A percentile compares a stretch with the other conserved stretches of the same genome.
Conservation (phyloP, 345 rosid genomes). For the Jatropha curcas region DNA sequence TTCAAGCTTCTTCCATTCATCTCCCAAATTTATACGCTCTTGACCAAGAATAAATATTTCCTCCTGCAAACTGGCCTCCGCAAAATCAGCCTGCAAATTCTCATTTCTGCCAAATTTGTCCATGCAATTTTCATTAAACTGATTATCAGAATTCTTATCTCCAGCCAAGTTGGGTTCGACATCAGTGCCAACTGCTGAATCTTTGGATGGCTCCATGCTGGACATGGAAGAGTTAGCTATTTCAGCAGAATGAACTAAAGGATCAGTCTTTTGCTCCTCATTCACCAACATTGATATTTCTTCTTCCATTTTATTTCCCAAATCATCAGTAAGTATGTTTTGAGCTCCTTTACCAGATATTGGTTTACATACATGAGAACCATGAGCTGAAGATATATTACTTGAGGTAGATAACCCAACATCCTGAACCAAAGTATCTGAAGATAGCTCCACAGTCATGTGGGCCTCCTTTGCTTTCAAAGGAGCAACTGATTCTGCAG, state of each 20-base stretch:
- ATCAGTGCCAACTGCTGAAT: constrained; percentile 25
- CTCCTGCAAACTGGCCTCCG: constrained; percentile 64
- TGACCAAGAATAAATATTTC: constrained; percentile 61
- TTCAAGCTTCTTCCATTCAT: constrained; percentile 87
- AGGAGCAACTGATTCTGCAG: constrained; percentile 30
- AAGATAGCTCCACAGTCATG: constrained; percentile 22
- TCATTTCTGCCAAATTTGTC: constrained; percentile 30
- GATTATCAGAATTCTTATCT: constrained; percentile 30
- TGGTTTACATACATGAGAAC: constrained; percentile 27
- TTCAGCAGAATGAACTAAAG: constrained; percentile 26
- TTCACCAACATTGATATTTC: constrained; percentile 21
- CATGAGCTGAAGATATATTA: constrained; percentile 30
- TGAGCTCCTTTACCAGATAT: constrained; percentile 26
- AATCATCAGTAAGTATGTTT: constrained; percentile 23
- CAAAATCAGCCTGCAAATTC: constrained; percentile 33
- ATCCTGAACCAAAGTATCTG: constrained; percentile 35
- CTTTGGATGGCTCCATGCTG: constrained; percentile 25
- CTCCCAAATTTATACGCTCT: constrained; percentile 61
- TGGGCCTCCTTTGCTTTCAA: constrained; percentile 22
- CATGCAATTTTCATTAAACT: constrained; percentile 6
- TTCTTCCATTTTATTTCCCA: constrained; percentile 30
- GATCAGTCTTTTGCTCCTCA: constrained; percentile 31
- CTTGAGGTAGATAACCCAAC: constrained; percentile 28
- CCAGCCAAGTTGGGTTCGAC: constrained; percentile 30
- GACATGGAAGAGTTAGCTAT: constrained; percentile 29